phyloP scores from a whole-genome alignment of 1,284 basidiomycete genomes.

The Ganoderma meredithae region DNA sequence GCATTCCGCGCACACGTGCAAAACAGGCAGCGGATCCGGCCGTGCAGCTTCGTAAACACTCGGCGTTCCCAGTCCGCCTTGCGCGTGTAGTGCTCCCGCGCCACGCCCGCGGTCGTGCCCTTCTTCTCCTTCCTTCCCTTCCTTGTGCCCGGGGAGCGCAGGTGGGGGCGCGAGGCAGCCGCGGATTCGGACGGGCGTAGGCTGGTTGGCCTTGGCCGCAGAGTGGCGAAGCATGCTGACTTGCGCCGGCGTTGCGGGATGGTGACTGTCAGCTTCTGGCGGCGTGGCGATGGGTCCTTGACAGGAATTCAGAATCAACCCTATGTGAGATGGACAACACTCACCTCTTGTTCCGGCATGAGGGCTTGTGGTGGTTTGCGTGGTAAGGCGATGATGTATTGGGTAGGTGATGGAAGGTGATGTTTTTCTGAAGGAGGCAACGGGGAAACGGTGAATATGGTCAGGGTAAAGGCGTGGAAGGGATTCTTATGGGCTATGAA shows the following conservation, averaged over 20 bases:
- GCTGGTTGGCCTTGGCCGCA: background rate
- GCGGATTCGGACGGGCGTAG: background rate
- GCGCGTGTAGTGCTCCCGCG: constrained; percentile 3
- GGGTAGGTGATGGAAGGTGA: background rate
- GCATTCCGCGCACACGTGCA: constrained; percentile 2
- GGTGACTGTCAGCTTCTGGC: background rate
- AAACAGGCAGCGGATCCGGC: constrained; percentile 12
- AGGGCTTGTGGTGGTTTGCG: background rate
- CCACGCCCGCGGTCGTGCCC: no score
- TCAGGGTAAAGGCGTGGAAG: background rate
- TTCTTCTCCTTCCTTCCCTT: no score
- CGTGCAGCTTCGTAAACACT: constrained; percentile 11
- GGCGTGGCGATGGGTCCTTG: background rate
- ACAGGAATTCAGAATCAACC: background rate
- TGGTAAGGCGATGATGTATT: background rate
- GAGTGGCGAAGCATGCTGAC: background rate
- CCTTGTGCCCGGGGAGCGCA: background rate
- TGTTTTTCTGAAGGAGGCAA: background rate
- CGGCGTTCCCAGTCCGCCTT: constrained; percentile 3
- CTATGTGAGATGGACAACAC: background rate
- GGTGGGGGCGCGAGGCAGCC: background rate
- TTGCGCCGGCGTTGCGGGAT: background rate
- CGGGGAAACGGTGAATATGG: background rate
- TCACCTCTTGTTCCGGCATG: background rate
- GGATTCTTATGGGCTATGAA: background rate